Conservation (phyloP, 192 early-diverging fungal species). For the Coemansia javaensis region DNA sequence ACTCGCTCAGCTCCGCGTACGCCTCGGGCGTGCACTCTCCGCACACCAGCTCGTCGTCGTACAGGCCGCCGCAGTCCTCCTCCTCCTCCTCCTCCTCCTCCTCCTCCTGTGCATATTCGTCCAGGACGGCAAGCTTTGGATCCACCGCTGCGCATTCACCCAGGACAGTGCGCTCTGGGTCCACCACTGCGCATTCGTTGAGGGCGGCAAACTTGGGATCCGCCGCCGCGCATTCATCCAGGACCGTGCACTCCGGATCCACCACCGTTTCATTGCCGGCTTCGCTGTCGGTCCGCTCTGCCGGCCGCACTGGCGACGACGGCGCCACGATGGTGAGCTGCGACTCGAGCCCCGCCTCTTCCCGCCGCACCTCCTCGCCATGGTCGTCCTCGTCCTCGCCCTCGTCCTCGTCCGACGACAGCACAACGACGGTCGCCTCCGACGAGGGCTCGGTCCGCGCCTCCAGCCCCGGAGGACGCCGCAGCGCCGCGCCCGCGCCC, state of each 20-base stretch:
- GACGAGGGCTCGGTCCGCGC: slow-evolving; percentile 22
- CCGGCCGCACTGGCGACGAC: slow-evolving; percentile 20
- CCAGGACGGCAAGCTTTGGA: no score
- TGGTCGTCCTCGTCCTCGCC: slow-evolving; percentile 6
- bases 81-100: no score
- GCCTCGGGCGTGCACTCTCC: slow-evolving; percentile 12
- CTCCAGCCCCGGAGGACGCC: background rate
- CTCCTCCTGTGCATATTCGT: no score
- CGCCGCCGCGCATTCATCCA: no score
- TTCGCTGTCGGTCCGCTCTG: slow-evolving; percentile 1
- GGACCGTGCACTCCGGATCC: no score
- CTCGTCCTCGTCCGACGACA: slow-evolving; percentile 20
- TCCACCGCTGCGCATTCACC: no score
- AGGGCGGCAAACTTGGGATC: no score
- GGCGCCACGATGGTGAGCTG: slow-evolving; percentile 39
- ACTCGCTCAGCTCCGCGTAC: slow-evolving; percentile 15
- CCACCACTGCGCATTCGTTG: no score
- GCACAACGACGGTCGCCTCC: slow-evolving; percentile 39
- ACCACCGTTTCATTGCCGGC: background rate
- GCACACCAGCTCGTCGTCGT: no score
- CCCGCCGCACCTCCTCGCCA: slow-evolving; percentile 1
- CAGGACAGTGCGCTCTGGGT: no score
- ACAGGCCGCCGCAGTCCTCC: background rate
- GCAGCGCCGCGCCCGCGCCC: slow-evolving; percentile 1
- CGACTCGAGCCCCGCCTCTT: slow-evolving; percentile 29